These are phyloP conservation scores for Tillandsia leiboldiana DNA, from an alignment of 176 grass and related monocot species.

Conservation along the genomic window DNA sequence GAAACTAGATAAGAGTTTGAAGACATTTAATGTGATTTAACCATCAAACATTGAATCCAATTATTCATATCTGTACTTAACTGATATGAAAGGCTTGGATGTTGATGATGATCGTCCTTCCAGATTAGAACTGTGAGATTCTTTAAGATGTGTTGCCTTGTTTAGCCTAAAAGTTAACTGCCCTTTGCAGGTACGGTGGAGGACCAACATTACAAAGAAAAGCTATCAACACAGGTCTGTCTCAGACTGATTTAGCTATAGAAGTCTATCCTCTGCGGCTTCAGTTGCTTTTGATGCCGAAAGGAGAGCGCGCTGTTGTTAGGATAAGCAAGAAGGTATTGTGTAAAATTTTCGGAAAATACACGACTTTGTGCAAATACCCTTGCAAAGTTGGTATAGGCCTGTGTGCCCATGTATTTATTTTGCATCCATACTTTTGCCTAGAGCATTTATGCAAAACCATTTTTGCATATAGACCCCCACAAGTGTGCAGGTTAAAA, in stretches of 20 bases:
- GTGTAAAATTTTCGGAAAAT: conserved; percentile 6
- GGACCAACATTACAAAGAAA: conserved; percentile 84
- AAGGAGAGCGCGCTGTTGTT: conserved; percentile 73
- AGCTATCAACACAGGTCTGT: conserved; percentile 90
- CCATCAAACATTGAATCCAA: too few species aligned
- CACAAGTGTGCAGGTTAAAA: too few species aligned
- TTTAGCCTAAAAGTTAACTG: conserved; percentile 8
- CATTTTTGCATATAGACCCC: too few species aligned
- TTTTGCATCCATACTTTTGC: too few species aligned
- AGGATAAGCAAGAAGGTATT: conserved; percentile 97
- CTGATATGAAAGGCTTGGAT: too few species aligned
- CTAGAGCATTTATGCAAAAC: too few species aligned
- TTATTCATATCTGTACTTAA: too few species aligned
- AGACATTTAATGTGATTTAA: too few species aligned
- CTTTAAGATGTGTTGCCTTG: not conserved
- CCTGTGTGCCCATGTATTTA: not conserved
- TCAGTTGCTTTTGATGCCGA: conserved; percentile 73
- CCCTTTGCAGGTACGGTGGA: conserved; percentile 73
- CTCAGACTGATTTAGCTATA: conserved; percentile 91
- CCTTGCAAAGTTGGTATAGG: too few species aligned
- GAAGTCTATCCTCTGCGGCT: conserved; percentile 99
- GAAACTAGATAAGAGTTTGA: too few species aligned
- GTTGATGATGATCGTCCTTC: not conserved
- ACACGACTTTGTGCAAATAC: too few species aligned
- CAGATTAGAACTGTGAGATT: not conserved